Conservation (phyloP, 2,329 filamentous ascomycete species). For the Pyricularia pennisetigena region DNA sequence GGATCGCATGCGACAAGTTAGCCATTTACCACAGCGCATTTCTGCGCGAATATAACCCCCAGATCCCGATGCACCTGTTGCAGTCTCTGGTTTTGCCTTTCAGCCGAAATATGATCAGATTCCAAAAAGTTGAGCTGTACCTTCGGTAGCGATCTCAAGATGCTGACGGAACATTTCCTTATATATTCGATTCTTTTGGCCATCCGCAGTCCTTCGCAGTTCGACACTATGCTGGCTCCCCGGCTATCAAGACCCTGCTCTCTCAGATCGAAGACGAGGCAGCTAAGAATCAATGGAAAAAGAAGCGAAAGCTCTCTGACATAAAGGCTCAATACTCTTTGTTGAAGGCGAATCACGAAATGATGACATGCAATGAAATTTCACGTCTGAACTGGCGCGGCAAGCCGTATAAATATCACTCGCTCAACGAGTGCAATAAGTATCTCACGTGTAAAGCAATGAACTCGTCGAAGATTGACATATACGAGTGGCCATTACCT, state of each 20-base stretch:
- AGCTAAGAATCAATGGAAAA: slow-evolving; percentile 13
- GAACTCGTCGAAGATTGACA: slow-evolving; percentile 26
- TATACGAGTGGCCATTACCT: slow-evolving; percentile 50
- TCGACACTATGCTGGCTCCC: slow-evolving; percentile 34
- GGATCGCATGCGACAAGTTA: slow-evolving; percentile 44
- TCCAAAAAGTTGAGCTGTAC: slow-evolving; percentile 36
- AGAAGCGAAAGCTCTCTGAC: slow-evolving; percentile 20
- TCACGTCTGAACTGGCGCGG: background rate
- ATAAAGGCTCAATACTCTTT: slow-evolving; percentile 18
- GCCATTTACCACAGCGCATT: slow-evolving; percentile 26
- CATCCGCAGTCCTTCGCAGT: slow-evolving; percentile 30
- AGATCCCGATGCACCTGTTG: slow-evolving; percentile 28
- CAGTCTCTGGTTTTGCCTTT: slow-evolving; percentile 34
- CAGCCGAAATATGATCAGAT: slow-evolving; percentile 31
- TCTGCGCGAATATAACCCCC: slow-evolving; percentile 34
- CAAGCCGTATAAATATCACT: background rate
- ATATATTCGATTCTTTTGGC: slow-evolving; percentile 27
- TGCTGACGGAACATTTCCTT: slow-evolving; percentile 11
- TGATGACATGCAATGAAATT: slow-evolving; percentile 5
- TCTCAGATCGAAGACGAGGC: slow-evolving; percentile 29
- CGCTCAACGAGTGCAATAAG: slow-evolving; percentile 20
- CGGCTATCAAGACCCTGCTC: slow-evolving; percentile 24
- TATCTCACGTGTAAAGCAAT: slow-evolving; percentile 24
- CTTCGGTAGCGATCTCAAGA: slow-evolving; percentile 21
- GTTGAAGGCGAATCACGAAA: slow-evolving; percentile 14